Percentiles rank a stretch among this genome's conserved stretches.
These are phyloP conservation scores for Epichloe scottii DNA, from an alignment of 2,329 filamentous ascomycete genomes.

Conservation along the genomic window DNA sequence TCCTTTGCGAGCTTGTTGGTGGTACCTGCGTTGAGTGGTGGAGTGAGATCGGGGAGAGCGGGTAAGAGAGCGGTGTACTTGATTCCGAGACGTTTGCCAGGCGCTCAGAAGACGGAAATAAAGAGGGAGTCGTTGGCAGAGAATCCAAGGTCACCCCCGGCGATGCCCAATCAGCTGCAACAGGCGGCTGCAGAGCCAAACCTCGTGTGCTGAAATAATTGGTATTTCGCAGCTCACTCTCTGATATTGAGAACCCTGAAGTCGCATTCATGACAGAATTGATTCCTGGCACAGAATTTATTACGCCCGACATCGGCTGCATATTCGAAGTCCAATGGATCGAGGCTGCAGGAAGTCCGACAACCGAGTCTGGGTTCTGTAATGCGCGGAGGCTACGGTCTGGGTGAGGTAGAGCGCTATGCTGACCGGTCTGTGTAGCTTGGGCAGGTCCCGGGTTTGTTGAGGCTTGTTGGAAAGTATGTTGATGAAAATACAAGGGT, in stretches of 20 bases:
- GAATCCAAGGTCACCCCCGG: constrained; percentile 10
- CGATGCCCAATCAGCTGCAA: constrained; percentile 5
- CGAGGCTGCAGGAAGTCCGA: neutral
- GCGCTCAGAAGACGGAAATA: constrained; percentile 10
- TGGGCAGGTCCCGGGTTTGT: neutral
- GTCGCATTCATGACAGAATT: neutral
- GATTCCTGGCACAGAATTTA: neutral
- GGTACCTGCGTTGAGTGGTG: constrained; percentile 4
- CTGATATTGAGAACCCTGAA: neutral
- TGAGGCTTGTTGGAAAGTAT: neutral
- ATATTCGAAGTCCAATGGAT: neutral
- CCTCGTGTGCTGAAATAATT: neutral
- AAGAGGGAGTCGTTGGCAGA: constrained; percentile 9
- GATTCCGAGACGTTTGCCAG: constrained; percentile 9
- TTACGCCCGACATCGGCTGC: neutral
- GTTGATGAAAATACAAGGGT: constrained; percentile 1
- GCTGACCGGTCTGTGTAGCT: neutral
- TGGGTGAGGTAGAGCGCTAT: constrained; percentile 4
- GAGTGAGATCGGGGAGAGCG: constrained; percentile 3
- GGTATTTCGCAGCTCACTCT: neutral
- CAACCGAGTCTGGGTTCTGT: neutral
- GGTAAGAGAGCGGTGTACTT: constrained; percentile 8
- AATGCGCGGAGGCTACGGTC: constrained; percentile 1
- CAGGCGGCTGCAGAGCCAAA: constrained; percentile 1
- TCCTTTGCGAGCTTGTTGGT: neutral